These are phyloP conservation scores for Monilinia polystroma DNA, from an alignment of 2,329 filamentous ascomycete species.

Conservation along the genomic window DNA sequence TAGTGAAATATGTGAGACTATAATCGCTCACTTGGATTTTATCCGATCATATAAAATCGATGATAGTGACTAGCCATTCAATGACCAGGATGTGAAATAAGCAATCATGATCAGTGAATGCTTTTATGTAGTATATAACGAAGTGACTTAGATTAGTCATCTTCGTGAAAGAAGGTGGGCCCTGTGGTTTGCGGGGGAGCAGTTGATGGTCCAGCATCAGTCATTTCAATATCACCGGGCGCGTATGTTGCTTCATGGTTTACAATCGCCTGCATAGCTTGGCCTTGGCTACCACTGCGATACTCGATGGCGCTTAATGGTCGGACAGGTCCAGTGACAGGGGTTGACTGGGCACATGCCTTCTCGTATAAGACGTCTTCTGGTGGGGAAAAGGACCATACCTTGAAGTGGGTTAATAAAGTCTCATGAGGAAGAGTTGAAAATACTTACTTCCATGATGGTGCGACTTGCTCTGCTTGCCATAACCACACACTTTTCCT, in stretches of 20 bases:
- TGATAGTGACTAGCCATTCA: neutral
- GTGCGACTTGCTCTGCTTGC: conserved; percentile 81
- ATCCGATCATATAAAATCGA: conserved; percentile 1
- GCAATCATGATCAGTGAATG: neutral
- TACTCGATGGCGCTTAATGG: conserved; percentile 40
- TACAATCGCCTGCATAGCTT: conserved; percentile 34
- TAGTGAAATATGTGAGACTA: neutral
- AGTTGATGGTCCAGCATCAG: conserved; percentile 37
- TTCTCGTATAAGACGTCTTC: conserved; percentile 57
- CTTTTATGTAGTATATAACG: neutral
- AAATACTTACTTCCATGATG: conserved; percentile 86
- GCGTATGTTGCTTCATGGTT: conserved; percentile 27
- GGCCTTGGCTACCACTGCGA: conserved; percentile 31
- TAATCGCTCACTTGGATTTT: neutral
- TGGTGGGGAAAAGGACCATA: conserved; percentile 92
- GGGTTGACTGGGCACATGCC: conserved; percentile 36
- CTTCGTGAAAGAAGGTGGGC: conserved; percentile 39
- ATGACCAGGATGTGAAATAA: neutral
- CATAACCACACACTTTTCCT: conserved; percentile 96
- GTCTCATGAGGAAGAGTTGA: neutral
- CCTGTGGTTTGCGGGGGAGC: conserved; percentile 36
- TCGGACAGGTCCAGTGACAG: conserved; percentile 30
- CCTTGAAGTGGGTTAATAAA: conserved; percentile 52
- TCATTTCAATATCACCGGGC: conserved; percentile 37
- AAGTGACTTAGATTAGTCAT: conserved; percentile 27